Percentiles rank a stretch among this genome's conserved stretches.
Evolutionary conservation across 495 filamentous ascomycete species (phyloP).

Genomic region (Massariosphaeria phaeospora): DNA sequence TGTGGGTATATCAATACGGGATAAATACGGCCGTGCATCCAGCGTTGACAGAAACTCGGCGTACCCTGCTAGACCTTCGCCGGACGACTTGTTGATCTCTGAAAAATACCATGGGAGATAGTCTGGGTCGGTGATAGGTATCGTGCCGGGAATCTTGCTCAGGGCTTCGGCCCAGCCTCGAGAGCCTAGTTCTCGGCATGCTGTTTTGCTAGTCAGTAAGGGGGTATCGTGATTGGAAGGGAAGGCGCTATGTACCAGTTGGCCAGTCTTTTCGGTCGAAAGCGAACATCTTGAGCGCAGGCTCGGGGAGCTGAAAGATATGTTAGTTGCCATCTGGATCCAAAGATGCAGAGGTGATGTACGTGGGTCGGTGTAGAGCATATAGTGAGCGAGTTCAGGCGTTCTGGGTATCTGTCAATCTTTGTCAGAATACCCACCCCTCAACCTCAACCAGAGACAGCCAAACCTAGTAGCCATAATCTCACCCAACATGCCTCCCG

Average conservation of each 20-base stretch:
- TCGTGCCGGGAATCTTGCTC: constrained; percentile 25
- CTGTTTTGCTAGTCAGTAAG: too few species aligned
- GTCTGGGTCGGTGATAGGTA: constrained; percentile 11
- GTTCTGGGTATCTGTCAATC: constrained; percentile 19
- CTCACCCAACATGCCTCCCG: constrained; percentile 31
- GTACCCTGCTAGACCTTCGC: constrained; percentile 28
- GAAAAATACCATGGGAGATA: constrained; percentile 30
- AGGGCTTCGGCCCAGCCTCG: constrained; percentile 31
- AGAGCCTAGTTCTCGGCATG: constrained; percentile 30
- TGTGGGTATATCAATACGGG: constrained; percentile 24
- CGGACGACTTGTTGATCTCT: constrained; percentile 13
- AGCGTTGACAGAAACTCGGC: constrained; percentile 29
- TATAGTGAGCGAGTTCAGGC: constrained; percentile 26
- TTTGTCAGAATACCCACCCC: background rate
- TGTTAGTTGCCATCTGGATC: too few species aligned
- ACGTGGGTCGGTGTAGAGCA: constrained; percentile 32
- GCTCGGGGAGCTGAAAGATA: constrained; percentile 26
- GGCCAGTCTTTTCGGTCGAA: constrained; percentile 28
- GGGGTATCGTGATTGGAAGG: too few species aligned
- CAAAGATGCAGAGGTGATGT: too few species aligned
- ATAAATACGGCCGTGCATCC: constrained; percentile 30
- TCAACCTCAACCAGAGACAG: background rate
- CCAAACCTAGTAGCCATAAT: constrained; percentile 23
- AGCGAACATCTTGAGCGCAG: constrained; percentile 28
- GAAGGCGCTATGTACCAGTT: too few species aligned